phyloP scores from a whole-genome alignment of 345 rosid genomes.

The Hevea brasiliensis region DNA sequence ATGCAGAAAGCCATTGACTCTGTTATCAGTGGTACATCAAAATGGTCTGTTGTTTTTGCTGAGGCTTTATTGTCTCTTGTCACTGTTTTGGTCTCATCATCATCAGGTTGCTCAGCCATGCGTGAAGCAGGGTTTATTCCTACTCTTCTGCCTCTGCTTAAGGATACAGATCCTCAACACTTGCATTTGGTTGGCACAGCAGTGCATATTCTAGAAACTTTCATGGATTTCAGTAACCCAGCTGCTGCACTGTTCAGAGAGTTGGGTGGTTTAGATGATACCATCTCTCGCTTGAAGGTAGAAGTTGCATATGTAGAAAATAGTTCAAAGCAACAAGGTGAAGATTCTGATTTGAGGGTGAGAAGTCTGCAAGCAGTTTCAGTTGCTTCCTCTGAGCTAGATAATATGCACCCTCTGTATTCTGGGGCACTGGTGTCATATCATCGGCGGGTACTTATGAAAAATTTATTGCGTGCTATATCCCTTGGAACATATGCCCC shows the following conservation, averaged over 20 bases:
- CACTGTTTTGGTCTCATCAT: constrained; percentile 84
- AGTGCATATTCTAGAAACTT: constrained; percentile 84
- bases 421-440: constrained; percentile 85
- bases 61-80: constrained; percentile 90
- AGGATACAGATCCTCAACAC: constrained; percentile 90
- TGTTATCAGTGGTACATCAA: constrained; percentile 60
- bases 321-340: constrained; percentile 50
- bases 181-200: constrained; percentile 88
- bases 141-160: constrained; percentile 85
- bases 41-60: constrained; percentile 79
- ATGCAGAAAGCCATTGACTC: constrained; percentile 91
- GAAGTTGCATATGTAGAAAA: constrained; percentile 73
- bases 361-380: constrained; percentile 39
- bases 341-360: constrained; percentile 46
- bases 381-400: constrained; percentile 49
- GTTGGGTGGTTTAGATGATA: constrained; percentile 94
- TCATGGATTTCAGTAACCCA: constrained; percentile 95
- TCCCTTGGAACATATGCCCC: constrained; percentile 95
- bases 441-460: constrained; percentile 71
- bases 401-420: constrained; percentile 58
- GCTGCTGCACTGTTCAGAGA: constrained; percentile 93
- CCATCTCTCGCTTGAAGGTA: constrained; percentile 72
- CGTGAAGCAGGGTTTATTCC: constrained; percentile 94
- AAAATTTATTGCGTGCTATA: constrained; percentile 82
- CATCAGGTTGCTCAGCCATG: constrained; percentile 92